Evolutionary conservation across 2,329 filamentous ascomycete species (phyloP), one percentile per base, ranked within the genome.

Genomic region (Hypoxylon sp.): DNA sequence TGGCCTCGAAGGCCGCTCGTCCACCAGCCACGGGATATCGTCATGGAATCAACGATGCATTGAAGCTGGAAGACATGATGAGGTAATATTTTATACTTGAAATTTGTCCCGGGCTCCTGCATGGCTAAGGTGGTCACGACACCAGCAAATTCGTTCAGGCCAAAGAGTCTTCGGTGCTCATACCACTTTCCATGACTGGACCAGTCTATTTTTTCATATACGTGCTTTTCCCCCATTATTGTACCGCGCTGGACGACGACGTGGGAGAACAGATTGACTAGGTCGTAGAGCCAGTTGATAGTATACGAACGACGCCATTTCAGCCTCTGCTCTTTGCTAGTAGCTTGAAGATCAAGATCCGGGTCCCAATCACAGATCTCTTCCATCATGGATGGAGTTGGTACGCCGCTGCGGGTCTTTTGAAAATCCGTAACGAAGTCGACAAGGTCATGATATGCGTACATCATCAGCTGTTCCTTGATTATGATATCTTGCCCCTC

Each of bases 271-370:
- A 83, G 27, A 56, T 85, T 86, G 69, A 86, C 82, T 5, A 87
- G 70, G 60, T 86, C 83, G 65, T 86, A 86, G 0, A 87, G 79
- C 84, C 84, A 86, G 64, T 83, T 85, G 66, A 87, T 84, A 1
- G 82, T 85, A 59, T 85, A 86, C 0, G 75, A 70, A 1, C 83
- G 81, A 6, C 85, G 82, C 85, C 85, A 87, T 7, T 78, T 74
- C 2, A 83, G 42, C 22, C 82, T 75, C 55, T 85, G 72, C 4
- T 81, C 74, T 8, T 80, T 73, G n/a, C 74, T 83, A 0, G 81
- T 81, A 1, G 51, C 49, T 57, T 75, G 68, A 6, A 85, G 74
- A 61, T 85, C 69, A 11, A 83, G 74, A 1, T 73, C 68, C 6
- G 83, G 82, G 57, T 84, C 73, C 85, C 83, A 86, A 33, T 79